Conservation (phyloP, 108 stramenopile genomes). For the Conticribra weissflogii region DNA sequence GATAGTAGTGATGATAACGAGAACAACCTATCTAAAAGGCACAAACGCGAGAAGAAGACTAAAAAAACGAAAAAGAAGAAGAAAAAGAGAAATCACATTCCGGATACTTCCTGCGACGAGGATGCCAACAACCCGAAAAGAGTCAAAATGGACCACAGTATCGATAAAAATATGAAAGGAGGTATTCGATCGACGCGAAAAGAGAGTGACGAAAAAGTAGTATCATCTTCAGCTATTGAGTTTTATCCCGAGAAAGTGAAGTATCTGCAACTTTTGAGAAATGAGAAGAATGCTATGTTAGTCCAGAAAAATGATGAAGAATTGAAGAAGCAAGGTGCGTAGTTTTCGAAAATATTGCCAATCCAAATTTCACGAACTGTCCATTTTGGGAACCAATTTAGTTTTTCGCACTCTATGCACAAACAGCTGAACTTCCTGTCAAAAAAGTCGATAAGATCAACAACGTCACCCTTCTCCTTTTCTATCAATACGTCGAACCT, state of each 20-base stretch:
- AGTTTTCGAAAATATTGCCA: neutral
- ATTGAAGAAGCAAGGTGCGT: constrained; percentile 4
- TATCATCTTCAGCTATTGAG: constrained; percentile 24
- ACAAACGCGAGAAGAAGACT: constrained; percentile 1
- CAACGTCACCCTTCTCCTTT: constrained; percentile 71
- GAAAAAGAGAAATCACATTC: neutral
- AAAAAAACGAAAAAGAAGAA: neutral
- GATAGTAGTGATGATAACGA: constrained; percentile 22
- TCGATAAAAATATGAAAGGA: too few relatives aligned
- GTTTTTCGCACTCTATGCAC: neutral
- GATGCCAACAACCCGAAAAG: too few relatives aligned
- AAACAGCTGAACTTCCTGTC: neutral
- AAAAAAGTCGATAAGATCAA: constrained; percentile 15
- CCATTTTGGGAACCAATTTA: neutral
- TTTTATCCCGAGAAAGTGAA: constrained; percentile 15
- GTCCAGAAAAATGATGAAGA: constrained; percentile 23
- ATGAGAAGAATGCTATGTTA: neutral
- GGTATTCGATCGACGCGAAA: neutral
- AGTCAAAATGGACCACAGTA: too few relatives aligned
- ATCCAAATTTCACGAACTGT: neutral
- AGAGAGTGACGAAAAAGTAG: constrained; percentile 29
- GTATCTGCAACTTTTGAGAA: neutral
- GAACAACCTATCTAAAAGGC: constrained; percentile 1
- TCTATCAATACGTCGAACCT: constrained; percentile 92
- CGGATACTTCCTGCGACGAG: too few relatives aligned